phyloP scores from a whole-genome alignment of 129 eudicot species.

The Rutidosis leptorrhynchoides region DNA sequence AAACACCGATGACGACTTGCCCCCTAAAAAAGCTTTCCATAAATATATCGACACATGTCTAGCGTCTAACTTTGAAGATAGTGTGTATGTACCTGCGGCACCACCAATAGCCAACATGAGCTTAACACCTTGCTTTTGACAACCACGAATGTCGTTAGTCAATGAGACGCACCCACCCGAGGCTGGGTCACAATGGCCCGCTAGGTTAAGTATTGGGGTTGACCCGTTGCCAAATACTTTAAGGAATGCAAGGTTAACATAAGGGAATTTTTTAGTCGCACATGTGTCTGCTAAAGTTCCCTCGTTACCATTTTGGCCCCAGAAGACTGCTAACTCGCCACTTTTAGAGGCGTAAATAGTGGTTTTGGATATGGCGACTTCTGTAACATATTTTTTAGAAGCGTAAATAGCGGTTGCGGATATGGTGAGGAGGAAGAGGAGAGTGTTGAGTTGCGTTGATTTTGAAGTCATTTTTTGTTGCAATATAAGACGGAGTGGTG shows the following conservation, averaged over 20 bases:
- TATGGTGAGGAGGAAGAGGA: conserved; percentile 23
- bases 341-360: conserved; percentile 6
- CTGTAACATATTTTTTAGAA: too few species aligned
- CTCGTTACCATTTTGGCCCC: conserved; percentile 83
- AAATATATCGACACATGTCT: conserved; percentile 44
- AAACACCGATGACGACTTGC: conserved; percentile 38
- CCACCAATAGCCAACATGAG: conserved; percentile 80
- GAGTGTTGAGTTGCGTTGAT: conserved; percentile 16
- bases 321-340: conserved; percentile 72
- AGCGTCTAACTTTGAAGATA: conserved; percentile 58
- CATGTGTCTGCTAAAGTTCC: conserved; percentile 56
- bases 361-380: too few species aligned
- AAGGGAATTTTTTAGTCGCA: conserved; percentile 53
- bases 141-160: conserved; percentile 35
- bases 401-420: not conserved
- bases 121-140: conserved; percentile 55
- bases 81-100: conserved; percentile 46
- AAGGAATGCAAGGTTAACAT: conserved; percentile 62
- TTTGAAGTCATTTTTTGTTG: conserved; percentile 38
- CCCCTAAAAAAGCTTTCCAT: conserved; percentile 69
- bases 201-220: conserved; percentile 62
- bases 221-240: conserved; percentile 56
- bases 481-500: conserved; percentile 14
- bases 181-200: conserved; percentile 72
- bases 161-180: conserved; percentile 38